Conservation (phyloP, 441 rosid genomes). For the Jatropha multifida region DNA sequence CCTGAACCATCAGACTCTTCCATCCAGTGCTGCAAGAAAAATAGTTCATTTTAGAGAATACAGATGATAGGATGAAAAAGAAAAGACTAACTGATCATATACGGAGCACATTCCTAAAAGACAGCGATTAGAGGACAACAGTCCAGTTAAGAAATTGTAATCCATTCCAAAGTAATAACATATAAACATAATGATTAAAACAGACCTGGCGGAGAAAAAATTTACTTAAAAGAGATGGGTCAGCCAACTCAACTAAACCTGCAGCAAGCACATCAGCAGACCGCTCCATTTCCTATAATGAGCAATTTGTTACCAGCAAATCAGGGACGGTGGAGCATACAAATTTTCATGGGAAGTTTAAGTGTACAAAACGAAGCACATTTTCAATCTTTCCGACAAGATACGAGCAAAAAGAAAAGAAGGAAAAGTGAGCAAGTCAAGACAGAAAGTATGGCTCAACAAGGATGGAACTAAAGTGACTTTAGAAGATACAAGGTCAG, state of each 20-base stretch:
- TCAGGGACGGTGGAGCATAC: neutral
- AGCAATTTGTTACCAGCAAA: conserved; percentile 18
- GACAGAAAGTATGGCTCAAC: neutral
- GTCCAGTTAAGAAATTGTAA: neutral
- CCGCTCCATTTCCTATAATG: conserved; percentile 89
- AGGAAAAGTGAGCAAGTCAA: neutral
- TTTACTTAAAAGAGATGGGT: conserved; percentile 90
- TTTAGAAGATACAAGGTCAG: neutral
- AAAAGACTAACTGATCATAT: neutral
- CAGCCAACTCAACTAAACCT: conserved; percentile 92
- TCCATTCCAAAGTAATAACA: conserved; percentile 9
- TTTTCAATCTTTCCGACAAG: neutral
- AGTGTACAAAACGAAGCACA: neutral
- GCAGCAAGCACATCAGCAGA: conserved; percentile 98
- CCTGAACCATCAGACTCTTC: conserved; percentile 67
- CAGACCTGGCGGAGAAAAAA: conserved; percentile 90
- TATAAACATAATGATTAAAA: conserved; percentile 5
- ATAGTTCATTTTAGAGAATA: conserved; percentile 23
- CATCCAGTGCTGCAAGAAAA: conserved; percentile 65
- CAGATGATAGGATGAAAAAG: conserved; percentile 18
- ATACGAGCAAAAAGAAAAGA: conserved; percentile 2
- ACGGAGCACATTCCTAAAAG: neutral
- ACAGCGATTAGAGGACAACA: neutral
- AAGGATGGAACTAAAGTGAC: neutral
- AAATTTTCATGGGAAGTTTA: conserved; percentile 6